Evolutionary conservation across 2,329 filamentous ascomycete species (phyloP).

Genomic region (Penicillium sp.): DNA sequence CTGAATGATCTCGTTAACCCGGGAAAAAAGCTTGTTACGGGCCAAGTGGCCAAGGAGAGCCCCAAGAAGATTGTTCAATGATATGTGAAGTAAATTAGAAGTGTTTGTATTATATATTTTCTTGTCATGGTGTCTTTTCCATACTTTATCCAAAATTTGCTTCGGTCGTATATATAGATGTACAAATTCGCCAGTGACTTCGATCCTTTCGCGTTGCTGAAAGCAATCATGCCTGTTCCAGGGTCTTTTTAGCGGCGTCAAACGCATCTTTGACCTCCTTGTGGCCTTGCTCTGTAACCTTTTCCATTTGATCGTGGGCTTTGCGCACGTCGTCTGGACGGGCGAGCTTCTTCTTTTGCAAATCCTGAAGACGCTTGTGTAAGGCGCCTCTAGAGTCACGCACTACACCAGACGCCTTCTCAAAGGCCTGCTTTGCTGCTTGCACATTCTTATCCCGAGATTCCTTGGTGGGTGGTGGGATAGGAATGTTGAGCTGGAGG

Average conservation of each 20-base stretch:
- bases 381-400: conserved; percentile 46
- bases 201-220: background rate
- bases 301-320: conserved; percentile 51
- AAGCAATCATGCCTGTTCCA: conserved; percentile 34
- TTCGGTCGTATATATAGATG: conserved; percentile 12
- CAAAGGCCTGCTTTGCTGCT: conserved; percentile 45
- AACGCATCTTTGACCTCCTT: conserved; percentile 49
- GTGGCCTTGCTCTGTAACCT: conserved; percentile 47
- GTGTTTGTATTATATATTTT: conserved; percentile 24
- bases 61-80: conserved; percentile 29
- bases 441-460: conserved; percentile 44
- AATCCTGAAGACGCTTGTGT: conserved; percentile 48
- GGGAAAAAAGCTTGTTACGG: no score
- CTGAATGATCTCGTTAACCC: no score
- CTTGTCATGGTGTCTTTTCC: conserved; percentile 6
- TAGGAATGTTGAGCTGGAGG: conserved; percentile 47
- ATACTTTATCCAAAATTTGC: background rate
- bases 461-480: conserved; percentile 51
- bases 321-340: conserved; percentile 49
- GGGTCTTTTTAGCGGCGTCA: conserved; percentile 41
- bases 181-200: conserved; percentile 12
- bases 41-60: no score
- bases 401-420: conserved; percentile 42
- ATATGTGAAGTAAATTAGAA: background rate
- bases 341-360: conserved; percentile 46